Conservation (phyloP, 108 stramenopile species). For the Pseudonitzschia multiseries region DNA sequence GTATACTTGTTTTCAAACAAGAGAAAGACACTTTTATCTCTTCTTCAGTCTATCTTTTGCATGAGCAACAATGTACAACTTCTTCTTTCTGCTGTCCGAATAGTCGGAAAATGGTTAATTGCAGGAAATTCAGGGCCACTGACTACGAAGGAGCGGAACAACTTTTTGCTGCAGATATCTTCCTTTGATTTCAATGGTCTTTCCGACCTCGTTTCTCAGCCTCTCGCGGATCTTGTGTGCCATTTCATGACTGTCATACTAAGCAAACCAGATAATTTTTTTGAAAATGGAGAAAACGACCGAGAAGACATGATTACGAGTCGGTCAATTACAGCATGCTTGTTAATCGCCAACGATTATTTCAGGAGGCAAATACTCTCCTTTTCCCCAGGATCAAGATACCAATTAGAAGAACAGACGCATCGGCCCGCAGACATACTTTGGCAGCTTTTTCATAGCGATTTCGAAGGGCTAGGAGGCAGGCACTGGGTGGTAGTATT, state of each 20-base stretch:
- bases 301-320: slow-evolving; percentile 23
- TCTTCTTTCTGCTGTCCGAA: slow-evolving; percentile 55
- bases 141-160: slow-evolving; percentile 61
- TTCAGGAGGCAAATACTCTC: slow-evolving; percentile 31
- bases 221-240: slow-evolving; percentile 61
- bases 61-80: slow-evolving; percentile 58
- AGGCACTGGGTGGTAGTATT: slow-evolving; percentile 67
- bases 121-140: slow-evolving; percentile 39
- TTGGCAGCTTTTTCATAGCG: slow-evolving; percentile 56
- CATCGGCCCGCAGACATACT: slow-evolving; percentile 45
- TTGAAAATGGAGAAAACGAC: neutral
- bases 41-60: slow-evolving; percentile 61
- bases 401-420: neutral
- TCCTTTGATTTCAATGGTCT: slow-evolving; percentile 67
- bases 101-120: slow-evolving; percentile 68
- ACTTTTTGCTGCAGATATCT: slow-evolving; percentile 58
- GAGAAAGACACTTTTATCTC: slow-evolving; percentile 55
- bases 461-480: slow-evolving; percentile 68
- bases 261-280: slow-evolving; percentile 7
- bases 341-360: slow-evolving; percentile 47
- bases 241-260: slow-evolving; percentile 41
- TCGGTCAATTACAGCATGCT: slow-evolving; percentile 45
- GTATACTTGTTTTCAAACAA: slow-evolving; percentile 49
- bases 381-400: slow-evolving; percentile 16
- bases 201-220: slow-evolving; percentile 59